A percentile compares a stretch with the other conserved stretches of the same genome.
Conservation (phyloP, 768 basidiomycete species). For the Termitomyces titanicus region DNA sequence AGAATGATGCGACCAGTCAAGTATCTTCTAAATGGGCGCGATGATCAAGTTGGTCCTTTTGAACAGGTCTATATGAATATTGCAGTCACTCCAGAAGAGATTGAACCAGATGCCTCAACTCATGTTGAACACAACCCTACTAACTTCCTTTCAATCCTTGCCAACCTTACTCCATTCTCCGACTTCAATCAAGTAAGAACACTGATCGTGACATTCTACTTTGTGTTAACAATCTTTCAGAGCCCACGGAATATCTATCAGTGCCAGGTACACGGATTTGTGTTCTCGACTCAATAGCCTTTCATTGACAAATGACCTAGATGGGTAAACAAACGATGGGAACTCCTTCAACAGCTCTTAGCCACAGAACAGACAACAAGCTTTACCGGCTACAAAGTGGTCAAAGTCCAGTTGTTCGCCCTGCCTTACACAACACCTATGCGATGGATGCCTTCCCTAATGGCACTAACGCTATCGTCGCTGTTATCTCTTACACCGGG, state of each 20-base stretch:
- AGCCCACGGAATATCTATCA: slow-evolving; percentile 91
- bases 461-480: slow-evolving; percentile 96
- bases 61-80: slow-evolving; percentile 99
- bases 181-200: slow-evolving; percentile 92
- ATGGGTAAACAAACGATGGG: slow-evolving; percentile 99
- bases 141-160: slow-evolving; percentile 93
- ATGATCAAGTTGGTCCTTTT: slow-evolving; percentile 92
- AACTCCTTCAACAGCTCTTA: slow-evolving; percentile 88
- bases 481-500: slow-evolving; percentile 99
- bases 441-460: slow-evolving; percentile 99
- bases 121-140: slow-evolving; percentile 96
- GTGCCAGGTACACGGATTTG: slow-evolving; percentile 61
- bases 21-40: slow-evolving; percentile 77
- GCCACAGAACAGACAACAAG: slow-evolving; percentile 96
- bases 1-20: slow-evolving; percentile 99
- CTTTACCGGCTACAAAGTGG: slow-evolving; percentile 94
- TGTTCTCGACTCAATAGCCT: neutral
- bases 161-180: slow-evolving; percentile 97
- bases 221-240: slow-evolving; percentile 30
- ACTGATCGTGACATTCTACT: slow-evolving; percentile 10
- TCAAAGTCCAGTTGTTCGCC: slow-evolving; percentile 93
- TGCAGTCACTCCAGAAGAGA: slow-evolving; percentile 85
- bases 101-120: slow-evolving; percentile 70
- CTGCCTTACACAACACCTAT: slow-evolving; percentile 86
- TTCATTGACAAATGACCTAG: slow-evolving; percentile 31